These are phyloP conservation scores for Penicillium nordicum DNA, from an alignment of 2,329 filamentous ascomycete species.

Conservation along the genomic window DNA sequence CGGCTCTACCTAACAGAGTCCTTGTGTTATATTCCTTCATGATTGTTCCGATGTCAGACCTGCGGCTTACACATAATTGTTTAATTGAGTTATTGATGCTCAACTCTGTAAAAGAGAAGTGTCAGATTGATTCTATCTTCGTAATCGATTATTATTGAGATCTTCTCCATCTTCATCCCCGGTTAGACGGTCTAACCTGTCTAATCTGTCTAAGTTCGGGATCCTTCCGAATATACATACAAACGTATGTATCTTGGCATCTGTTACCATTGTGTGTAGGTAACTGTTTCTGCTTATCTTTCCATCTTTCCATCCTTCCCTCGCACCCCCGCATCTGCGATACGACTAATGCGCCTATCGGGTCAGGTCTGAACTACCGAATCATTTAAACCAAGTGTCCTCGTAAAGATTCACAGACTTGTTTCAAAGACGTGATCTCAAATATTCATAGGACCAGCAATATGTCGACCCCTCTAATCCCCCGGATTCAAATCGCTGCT, in stretches of 20 bases:
- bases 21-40: conserved; percentile 38
- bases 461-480: conserved; percentile 23
- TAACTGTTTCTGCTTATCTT: conserved; percentile 5
- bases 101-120: conserved; percentile 1
- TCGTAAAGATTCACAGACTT: neutral
- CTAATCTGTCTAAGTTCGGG: neutral
- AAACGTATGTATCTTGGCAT: neutral
- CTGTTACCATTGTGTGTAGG: neutral
- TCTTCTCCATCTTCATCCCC: neutral
- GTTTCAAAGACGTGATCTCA: neutral
- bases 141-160: neutral
- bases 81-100: conserved; percentile 26
- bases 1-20: conserved; percentile 25
- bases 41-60: conserved; percentile 22
- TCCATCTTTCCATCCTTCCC: neutral
- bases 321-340: conserved; percentile 1
- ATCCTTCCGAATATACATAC: neutral
- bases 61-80: conserved; percentile 31
- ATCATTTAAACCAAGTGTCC: neutral
- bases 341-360: neutral
- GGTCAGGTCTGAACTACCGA: neutral
- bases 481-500: conserved; percentile 31
- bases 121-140: neutral
- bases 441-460: neutral
- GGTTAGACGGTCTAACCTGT: neutral